Conservation (phyloP, 805 yeast species). For the Suhomyces pyralidae region DNA sequence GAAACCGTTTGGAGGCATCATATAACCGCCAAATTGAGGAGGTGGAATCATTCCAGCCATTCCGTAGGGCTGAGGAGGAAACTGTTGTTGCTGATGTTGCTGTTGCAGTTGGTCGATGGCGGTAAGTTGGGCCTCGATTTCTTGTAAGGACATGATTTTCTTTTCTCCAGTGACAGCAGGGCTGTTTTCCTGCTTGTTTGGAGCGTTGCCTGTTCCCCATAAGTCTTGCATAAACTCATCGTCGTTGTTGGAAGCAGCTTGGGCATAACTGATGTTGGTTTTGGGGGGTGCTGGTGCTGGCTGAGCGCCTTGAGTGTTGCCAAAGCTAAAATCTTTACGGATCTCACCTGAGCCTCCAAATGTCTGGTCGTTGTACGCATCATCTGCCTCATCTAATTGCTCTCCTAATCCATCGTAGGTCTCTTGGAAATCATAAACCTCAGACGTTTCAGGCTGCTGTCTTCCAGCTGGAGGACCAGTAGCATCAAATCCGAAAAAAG, state of each 20-base stretch:
- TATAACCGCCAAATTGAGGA: slow-evolving; percentile 35
- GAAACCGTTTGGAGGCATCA: slow-evolving; percentile 41
- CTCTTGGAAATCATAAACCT: slow-evolving; percentile 73
- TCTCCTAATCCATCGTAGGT: slow-evolving; percentile 79
- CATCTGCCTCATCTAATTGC: slow-evolving; percentile 62
- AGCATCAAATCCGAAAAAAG: slow-evolving; percentile 66
- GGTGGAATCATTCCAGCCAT: slow-evolving; percentile 34
- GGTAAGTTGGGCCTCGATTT: slow-evolving; percentile 75
- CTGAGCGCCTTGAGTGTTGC: slow-evolving; percentile 1
- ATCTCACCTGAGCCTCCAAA: slow-evolving; percentile 56
- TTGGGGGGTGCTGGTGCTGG: slow-evolving; percentile 11
- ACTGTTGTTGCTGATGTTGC: slow-evolving; percentile 17
- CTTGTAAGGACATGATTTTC: slow-evolving; percentile 70
- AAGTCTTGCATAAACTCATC: slow-evolving; percentile 46
- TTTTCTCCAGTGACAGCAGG: slow-evolving; percentile 29
- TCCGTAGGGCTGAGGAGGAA: slow-evolving; percentile 33
- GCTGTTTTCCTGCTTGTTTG: slow-evolving; percentile 9
- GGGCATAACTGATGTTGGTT: slow-evolving; percentile 38
- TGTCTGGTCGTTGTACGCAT: slow-evolving; percentile 77
- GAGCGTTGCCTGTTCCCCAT: slow-evolving; percentile 40
- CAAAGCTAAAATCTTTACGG: slow-evolving; percentile 66
- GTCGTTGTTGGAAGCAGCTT: slow-evolving; percentile 37
- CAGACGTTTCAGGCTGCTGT: slow-evolving; percentile 15
- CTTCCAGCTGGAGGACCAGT: slow-evolving; percentile 32
- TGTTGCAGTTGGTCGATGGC: slow-evolving; percentile 37